Evolutionary conservation across 2,329 filamentous ascomycete species (phyloP).

Genomic region (Cladosporium velox): DNA sequence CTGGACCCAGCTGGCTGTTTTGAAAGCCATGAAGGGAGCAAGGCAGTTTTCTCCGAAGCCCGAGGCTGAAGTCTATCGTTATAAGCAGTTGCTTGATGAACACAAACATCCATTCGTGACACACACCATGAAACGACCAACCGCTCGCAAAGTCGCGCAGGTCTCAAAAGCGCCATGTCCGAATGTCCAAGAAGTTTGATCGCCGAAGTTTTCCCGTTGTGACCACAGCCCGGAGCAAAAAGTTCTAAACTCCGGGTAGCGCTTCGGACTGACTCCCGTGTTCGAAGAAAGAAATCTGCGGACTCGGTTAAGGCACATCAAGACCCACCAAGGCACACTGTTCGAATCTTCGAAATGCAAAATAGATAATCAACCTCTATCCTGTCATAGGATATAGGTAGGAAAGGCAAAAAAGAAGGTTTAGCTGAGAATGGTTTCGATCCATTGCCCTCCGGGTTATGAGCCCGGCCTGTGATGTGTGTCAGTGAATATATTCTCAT

Average conservation of each 20-base stretch:
- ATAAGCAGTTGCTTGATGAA: neutral
- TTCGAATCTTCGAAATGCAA: neutral
- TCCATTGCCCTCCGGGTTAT: constrained; percentile 13
- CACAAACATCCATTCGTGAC: neutral
- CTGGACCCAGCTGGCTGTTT: neutral
- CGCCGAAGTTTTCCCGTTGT: neutral
- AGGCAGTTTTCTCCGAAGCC: neutral
- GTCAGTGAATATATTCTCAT: neutral
- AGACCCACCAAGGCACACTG: no score
- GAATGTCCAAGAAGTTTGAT: neutral
- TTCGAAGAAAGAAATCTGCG: no score
- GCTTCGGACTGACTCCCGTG: no score
- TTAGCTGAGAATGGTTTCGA: constrained; percentile 12
- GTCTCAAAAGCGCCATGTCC: neutral
- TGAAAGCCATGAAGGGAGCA: neutral
- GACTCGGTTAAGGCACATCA: no score
- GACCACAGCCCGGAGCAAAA: neutral
- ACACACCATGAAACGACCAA: neutral
- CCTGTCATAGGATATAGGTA: no score
- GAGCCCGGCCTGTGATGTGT: neutral
- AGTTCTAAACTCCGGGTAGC: neutral
- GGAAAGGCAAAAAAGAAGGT: neutral
- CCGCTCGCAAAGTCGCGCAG: neutral
- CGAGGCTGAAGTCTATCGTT: neutral
- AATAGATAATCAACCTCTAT: neutral